Conservation (phyloP, 2,329 filamentous ascomycete species). For the Venturia pyrina region DNA sequence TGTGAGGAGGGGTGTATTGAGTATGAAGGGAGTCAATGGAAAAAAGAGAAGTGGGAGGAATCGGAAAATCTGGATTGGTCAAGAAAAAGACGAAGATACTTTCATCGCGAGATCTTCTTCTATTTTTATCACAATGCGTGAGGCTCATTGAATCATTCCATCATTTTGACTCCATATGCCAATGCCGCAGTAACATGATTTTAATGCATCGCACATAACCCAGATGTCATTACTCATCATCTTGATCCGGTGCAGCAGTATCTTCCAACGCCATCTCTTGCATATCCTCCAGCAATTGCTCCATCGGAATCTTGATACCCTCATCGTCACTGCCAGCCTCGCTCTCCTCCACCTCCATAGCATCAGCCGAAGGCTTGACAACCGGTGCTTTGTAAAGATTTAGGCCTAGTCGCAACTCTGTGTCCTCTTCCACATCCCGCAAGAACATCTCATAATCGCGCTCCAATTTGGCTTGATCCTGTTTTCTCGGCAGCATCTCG, state of each 20-base stretch:
- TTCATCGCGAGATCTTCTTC: no score
- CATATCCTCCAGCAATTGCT: conserved; percentile 74
- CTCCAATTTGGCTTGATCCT: conserved; percentile 81
- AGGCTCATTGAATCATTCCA: not conserved
- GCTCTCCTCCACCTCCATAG: conserved; percentile 51
- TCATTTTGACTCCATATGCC: not conserved
- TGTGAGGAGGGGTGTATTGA: no score
- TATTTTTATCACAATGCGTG: no score
- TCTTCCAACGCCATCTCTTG: conserved; percentile 53
- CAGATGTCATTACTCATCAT: not conserved
- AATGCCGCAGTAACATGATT: not conserved
- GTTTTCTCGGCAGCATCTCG: conserved; percentile 74
- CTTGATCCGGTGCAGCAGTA: not conserved
- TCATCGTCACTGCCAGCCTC: conserved; percentile 42
- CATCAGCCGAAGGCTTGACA: conserved; percentile 40
- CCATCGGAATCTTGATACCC: conserved; percentile 39
- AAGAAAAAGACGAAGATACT: no score
- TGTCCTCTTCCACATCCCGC: conserved; percentile 91
- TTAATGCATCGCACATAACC: not conserved
- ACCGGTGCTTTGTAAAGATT: conserved; percentile 70
- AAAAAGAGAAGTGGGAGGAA: no score
- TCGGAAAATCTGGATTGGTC: no score
- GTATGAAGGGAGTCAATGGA: no score
- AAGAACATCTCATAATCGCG: conserved; percentile 96
- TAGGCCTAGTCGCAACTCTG: conserved; percentile 73